phyloP scores from a whole-genome alignment of 2,329 filamentous ascomycete species.

The Botrytis sinoallii region DNA sequence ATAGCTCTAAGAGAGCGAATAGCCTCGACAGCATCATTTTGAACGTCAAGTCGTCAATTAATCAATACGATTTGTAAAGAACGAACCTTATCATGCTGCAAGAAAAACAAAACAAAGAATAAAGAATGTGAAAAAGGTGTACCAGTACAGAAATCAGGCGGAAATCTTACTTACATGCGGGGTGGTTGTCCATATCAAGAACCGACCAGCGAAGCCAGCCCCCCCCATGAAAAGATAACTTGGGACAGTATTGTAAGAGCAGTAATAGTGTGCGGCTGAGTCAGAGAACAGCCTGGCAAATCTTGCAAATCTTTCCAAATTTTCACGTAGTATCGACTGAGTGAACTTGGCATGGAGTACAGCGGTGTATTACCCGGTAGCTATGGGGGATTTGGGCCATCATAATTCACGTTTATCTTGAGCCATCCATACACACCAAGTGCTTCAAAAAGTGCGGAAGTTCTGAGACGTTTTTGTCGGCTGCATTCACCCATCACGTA shows the following conservation, averaged over 20 bases:
- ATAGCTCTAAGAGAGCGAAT: neutral
- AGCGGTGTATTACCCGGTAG: neutral
- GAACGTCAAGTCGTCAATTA: conserved; percentile 3
- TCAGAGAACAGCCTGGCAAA: conserved; percentile 1
- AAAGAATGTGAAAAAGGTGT: neutral
- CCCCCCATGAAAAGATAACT: conserved; percentile 9
- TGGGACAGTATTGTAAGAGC: neutral
- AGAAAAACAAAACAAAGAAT: conserved; percentile 5
- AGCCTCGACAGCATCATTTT: conserved; percentile 9
- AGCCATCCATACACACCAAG: neutral
- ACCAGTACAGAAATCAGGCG: neutral
- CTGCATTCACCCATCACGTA: neutral
- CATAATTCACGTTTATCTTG: neutral
- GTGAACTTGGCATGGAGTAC: neutral
- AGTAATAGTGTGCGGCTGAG: conserved; percentile 11
- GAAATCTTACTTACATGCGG: conserved; percentile 17
- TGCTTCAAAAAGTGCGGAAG: neutral
- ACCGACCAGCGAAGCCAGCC: conserved; percentile 5
- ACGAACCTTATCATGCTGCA: conserved; percentile 1
- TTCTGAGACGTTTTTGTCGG: neutral
- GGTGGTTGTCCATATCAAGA: conserved; percentile 11
- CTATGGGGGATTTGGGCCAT: neutral
- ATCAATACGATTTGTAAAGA: conserved; percentile 6
- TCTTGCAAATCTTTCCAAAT: neutral
- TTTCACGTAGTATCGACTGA: neutral